These are phyloP conservation scores for Cladorrhinum sp. DNA, from an alignment of 2,329 filamentous ascomycete species.

Conservation along the genomic window DNA sequence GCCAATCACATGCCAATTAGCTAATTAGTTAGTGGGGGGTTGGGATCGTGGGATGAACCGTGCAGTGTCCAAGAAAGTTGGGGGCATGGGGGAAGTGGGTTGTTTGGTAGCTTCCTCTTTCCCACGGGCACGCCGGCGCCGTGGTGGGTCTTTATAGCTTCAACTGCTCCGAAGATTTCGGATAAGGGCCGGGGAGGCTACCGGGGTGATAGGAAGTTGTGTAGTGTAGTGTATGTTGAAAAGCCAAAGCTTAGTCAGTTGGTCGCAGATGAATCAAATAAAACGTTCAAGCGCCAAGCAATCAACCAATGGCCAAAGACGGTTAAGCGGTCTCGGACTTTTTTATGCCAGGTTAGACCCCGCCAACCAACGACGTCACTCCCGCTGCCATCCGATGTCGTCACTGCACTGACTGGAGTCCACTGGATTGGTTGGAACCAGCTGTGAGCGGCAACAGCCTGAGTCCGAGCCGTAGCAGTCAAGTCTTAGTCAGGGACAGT, in stretches of 20 bases:
- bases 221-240: not conserved
- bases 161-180: not conserved
- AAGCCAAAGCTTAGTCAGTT: not conserved
- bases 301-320: not conserved
- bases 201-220: not conserved
- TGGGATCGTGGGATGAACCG: not conserved
- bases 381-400: not conserved
- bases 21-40: slow-evolving; percentile 4
- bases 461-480: not conserved
- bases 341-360: not conserved
- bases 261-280: not conserved
- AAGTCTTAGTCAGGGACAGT: not conserved
- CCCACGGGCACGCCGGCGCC: not conserved
- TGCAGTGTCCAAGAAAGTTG: not conserved
- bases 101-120: not conserved
- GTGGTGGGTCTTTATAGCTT: not conserved
- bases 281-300: not conserved
- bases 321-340: not conserved
- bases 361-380: not conserved
- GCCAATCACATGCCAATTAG: slow-evolving; percentile 10
- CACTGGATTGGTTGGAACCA: not conserved
- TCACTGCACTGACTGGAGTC: not conserved
- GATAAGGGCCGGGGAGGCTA: not conserved
- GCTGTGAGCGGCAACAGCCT: not conserved
- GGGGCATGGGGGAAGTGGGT: not conserved